phyloP scores from a whole-genome alignment of 75 land plant genomes.

The Adiantum capillusveneris region DNA sequence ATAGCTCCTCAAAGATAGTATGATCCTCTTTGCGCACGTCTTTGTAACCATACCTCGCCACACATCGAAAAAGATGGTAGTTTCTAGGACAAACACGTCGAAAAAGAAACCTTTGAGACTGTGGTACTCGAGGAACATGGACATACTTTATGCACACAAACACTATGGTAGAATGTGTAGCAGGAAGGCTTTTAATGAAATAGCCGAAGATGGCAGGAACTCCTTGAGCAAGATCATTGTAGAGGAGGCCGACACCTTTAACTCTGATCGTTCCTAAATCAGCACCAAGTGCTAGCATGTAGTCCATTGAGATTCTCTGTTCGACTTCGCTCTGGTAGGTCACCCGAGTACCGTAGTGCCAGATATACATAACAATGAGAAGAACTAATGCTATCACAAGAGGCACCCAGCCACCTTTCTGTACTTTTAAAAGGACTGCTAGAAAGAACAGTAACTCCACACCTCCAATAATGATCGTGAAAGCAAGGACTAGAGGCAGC shows the following conservation, averaged over 20 bases:
- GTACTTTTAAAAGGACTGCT: constrained; percentile 67
- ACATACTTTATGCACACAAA: constrained; percentile 76
- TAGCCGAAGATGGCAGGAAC: constrained; percentile 94
- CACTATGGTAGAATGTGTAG: constrained; percentile 89
- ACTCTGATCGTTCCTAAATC: constrained; percentile 90
- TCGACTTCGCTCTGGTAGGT: constrained; percentile 91
- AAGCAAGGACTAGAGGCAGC: constrained; percentile 53
- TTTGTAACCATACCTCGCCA: constrained; percentile 86
- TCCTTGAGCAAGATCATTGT: constrained; percentile 88
- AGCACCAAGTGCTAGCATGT: constrained; percentile 62
- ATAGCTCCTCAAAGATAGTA: constrained; percentile 56
- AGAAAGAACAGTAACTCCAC: constrained; percentile 69
- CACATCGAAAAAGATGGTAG: constrained; percentile 90
- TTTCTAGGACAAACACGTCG: constrained; percentile 79
- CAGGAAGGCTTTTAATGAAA: constrained; percentile 91
- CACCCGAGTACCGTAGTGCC: constrained; percentile 96
- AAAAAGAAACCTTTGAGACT: constrained; percentile 78
- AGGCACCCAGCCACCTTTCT: constrained; percentile 92
- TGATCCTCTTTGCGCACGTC: constrained; percentile 65
- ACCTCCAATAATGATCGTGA: constrained; percentile 58
- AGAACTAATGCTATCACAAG: constrained; percentile 57
- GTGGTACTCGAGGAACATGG: constrained; percentile 77
- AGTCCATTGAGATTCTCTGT: constrained; percentile 86
- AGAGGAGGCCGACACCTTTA: constrained; percentile 89
- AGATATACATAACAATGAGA: constrained; percentile 73